phyloP scores from a whole-genome alignment of 108 stramenopile species.

The Cyclotella cryptica region DNA sequence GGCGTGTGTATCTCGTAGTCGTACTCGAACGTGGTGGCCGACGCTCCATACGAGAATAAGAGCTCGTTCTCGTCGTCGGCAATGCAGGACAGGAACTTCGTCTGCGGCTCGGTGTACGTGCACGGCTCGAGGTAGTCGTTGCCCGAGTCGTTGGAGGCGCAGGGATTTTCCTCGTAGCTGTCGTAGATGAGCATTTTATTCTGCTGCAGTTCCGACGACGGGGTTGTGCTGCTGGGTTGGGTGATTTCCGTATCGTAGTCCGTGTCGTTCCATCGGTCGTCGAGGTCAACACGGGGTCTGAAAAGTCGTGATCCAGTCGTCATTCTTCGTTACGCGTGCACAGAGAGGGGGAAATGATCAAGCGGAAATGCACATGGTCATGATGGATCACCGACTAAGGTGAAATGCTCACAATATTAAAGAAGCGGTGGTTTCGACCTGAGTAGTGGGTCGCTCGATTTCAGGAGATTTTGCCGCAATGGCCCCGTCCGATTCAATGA shows the following conservation, averaged over 20 bases:
- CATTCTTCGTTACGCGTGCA: too few species aligned
- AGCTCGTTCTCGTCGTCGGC: background rate
- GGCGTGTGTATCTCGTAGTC: constrained; percentile 24
- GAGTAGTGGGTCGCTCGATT: too few species aligned
- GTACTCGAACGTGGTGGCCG: constrained; percentile 1
- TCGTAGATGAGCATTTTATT: background rate
- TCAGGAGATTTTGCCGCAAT: too few species aligned
- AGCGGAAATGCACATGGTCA: too few species aligned
- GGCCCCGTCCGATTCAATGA: too few species aligned
- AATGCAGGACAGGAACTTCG: constrained; percentile 5
- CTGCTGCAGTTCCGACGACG: background rate
- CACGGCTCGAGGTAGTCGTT: constrained; percentile 16
- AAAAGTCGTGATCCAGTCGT: background rate
- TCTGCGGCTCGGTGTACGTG: background rate
- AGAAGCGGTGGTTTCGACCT: too few species aligned
- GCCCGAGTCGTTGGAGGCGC: constrained; percentile 13
- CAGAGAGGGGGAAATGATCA: too few species aligned
- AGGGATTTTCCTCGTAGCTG: background rate
- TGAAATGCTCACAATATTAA: too few species aligned
- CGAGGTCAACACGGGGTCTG: background rate
- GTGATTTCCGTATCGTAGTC: too few species aligned
- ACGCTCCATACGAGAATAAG: background rate
- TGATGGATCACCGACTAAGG: too few species aligned
- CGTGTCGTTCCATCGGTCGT: background rate
- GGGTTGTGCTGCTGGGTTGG: background rate